Percentiles rank a stretch among this genome's conserved stretches.
phyloP scores from a whole-genome alignment of 805 yeast genomes.

The Monosporozyma unispora region DNA sequence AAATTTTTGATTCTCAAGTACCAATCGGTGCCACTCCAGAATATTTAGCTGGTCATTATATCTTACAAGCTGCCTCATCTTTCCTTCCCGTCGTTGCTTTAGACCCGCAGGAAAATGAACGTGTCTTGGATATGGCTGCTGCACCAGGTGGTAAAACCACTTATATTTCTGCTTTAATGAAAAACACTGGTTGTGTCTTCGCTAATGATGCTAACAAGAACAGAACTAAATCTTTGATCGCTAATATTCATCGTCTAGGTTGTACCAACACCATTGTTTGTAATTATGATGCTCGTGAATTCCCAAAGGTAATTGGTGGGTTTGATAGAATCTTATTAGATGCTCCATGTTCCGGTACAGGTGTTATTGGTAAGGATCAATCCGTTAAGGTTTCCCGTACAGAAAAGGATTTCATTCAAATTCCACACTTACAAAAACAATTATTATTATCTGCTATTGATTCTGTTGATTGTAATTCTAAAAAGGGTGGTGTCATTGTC shows the following conservation, averaged over 20 bases:
- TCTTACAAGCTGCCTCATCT: constrained; percentile 96
- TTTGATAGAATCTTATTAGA: constrained; percentile 90
- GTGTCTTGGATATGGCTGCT: constrained; percentile 97
- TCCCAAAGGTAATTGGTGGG: constrained; percentile 97
- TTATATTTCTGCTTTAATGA: constrained; percentile 90
- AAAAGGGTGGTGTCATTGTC: constrained; percentile 88
- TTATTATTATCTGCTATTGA: constrained; percentile 89
- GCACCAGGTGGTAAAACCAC: constrained; percentile 99
- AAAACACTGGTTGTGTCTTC: constrained; percentile 93
- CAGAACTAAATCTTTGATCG: constrained; percentile 91
- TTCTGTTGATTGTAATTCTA: constrained; percentile 87
- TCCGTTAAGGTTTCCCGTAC: constrained; percentile 88
- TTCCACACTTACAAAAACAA: constrained; percentile 95
- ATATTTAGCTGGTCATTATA: constrained; percentile 94
- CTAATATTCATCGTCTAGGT: constrained; percentile 94
- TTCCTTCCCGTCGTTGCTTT: constrained; percentile 96
- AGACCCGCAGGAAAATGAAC: constrained; percentile 94
- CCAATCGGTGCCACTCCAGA: constrained; percentile 99
- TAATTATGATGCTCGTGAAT: constrained; percentile 96
- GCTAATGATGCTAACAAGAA: constrained; percentile 97
- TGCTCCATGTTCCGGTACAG: constrained; percentile 99
- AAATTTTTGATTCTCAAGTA: constrained; percentile 96
- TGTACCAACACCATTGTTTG: constrained; percentile 95
- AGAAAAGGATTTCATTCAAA: constrained; percentile 91
- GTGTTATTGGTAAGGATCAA: constrained; percentile 96